Evolutionary conservation across 1,284 basidiomycete species (phyloP).

Genomic region (Cryptococcus sp.): DNA sequence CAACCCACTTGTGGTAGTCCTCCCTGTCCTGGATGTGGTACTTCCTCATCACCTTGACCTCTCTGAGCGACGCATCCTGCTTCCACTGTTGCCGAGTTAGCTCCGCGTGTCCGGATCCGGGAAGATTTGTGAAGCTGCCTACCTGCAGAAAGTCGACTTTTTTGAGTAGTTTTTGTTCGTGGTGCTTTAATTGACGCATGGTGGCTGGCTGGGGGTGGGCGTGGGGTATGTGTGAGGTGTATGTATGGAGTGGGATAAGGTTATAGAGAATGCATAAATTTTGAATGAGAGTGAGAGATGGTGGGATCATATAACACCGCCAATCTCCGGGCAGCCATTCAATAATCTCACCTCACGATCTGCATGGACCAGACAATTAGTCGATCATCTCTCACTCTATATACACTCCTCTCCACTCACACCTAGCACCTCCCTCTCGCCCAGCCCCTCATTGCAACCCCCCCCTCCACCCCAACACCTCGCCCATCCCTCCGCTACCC

Average conservation of each 20-base stretch:
- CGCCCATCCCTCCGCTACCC: background rate
- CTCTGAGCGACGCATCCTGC: conserved; percentile 85
- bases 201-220: conserved; percentile 43
- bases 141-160: conserved; percentile 92
- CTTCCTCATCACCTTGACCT: conserved; percentile 90
- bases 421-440: too few species aligned
- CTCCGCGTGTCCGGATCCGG: background rate
- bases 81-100: conserved; percentile 70
- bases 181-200: conserved; percentile 88
- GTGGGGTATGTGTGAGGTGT: background rate
- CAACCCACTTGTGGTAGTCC: conserved; percentile 83
- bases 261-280: conserved; percentile 1
- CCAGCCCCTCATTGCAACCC: too few species aligned
- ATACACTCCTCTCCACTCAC: background rate
- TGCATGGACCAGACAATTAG: background rate
- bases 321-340: conserved; percentile 11
- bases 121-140: conserved; percentile 35
- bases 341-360: background rate
- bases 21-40: conserved; percentile 94
- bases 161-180: conserved; percentile 90
- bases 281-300: conserved; percentile 1
- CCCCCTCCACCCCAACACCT: background rate
- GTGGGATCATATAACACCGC: conserved; percentile 14
- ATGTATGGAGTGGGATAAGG: background rate
- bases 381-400: background rate